Evolutionary conservation across 176 grass and related monocot genomes (phyloP), one percentile per base, ranked within the genome.

Genomic region (Hordeum vulgare): DNA sequence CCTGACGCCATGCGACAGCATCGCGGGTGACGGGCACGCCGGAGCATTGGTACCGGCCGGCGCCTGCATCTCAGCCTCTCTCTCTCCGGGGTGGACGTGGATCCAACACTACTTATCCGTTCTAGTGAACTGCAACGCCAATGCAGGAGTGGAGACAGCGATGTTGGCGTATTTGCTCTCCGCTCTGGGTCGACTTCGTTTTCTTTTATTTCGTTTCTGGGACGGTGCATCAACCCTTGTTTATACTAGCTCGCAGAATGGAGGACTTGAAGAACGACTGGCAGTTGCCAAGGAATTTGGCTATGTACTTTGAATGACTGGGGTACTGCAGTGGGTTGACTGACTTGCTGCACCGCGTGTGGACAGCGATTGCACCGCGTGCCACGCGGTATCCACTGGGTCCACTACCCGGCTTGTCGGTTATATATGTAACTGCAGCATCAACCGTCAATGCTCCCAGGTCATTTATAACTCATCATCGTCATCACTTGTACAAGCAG

Each of bases 1-100:
- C 21, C 25, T 82, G 26, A 14, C 36, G 15, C 75, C 87, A 24
- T 89, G 83, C 4, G 80, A 89, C 31, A 11, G 49, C 41, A 93
- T 1, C 57, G 65, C 74, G 4, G 87, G 40, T 35, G 42, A 31
- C 8, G n/a, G 12, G 78, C 71, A 42, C 24, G 63, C 34, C 63
- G 58, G 69, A 3, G 12, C 27, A 14, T 8, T 5, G n/a, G 12
- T 24, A 23, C 18, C 40, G 39, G 15, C 51, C 40, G 58, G 35
- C 11, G 57, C 39, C 39, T 11, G 39, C 81, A 49, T 44, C 60
- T 65, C 17, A 5, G 9, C 24, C 49, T 40, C 28, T 12, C 1
- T 3, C n/a, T n/a, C n/a, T n/a, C n/a, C n/a, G n/a, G 40, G 23
- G 11, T 33, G 31, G 31, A 33, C 31, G 13, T 11, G 14, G 36